phyloP scores from a whole-genome alignment of 257 asterid species.

The Solanum bukasovii region DNA sequence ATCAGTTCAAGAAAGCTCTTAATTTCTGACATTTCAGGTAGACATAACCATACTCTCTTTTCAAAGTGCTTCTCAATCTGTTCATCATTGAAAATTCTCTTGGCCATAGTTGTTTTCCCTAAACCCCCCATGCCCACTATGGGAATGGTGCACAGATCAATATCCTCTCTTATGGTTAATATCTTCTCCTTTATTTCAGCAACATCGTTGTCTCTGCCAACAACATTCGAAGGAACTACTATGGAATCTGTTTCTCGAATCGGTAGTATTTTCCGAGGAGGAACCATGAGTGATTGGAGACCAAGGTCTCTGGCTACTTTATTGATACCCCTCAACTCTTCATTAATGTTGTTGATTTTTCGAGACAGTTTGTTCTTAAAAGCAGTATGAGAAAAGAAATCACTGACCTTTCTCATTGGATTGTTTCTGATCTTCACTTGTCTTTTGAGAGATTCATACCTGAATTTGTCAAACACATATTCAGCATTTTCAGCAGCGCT shows the following conservation, averaged over 20 bases:
- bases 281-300: background rate
- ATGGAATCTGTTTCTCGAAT: background rate
- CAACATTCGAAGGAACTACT: background rate
- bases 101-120: conserved; percentile 13
- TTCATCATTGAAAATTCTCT: background rate
- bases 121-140: conserved; percentile 5
- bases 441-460: background rate
- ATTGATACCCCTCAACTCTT: background rate
- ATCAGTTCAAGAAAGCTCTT: conserved; percentile 1
- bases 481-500: conserved; percentile 4
- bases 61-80: background rate
- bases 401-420: background rate
- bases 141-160: background rate
- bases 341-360: conserved; percentile 1
- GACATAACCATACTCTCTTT: conserved; percentile 7
- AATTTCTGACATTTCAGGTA: conserved; percentile 4
- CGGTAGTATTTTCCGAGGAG: background rate
- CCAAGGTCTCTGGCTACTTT: background rate
- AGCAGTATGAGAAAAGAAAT: background rate
- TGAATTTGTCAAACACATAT: conserved; percentile 7
- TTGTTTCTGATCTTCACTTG: background rate
- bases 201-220: background rate
- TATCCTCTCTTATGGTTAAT: background rate
- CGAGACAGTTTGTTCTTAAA: background rate
- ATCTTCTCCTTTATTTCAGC: background rate